A percentile compares a stretch with the other conserved stretches of the same genome.
phyloP scores from a whole-genome alignment of 345 rosid species.

The Viola odorata region DNA sequence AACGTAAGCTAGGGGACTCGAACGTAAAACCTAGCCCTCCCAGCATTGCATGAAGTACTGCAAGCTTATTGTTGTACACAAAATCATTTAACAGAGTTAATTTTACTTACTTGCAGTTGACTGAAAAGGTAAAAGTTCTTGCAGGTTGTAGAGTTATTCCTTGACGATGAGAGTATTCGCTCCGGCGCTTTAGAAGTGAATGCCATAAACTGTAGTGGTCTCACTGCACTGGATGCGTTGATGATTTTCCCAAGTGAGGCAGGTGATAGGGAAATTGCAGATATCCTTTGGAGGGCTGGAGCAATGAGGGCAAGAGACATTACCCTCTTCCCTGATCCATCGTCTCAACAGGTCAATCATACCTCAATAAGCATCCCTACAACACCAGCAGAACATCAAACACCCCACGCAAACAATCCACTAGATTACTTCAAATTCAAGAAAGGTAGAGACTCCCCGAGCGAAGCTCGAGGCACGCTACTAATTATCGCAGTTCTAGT shows the following conservation, averaged over 20 bases:
- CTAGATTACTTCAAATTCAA: conserved; percentile 53
- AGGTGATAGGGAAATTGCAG: conserved; percentile 46
- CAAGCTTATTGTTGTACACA: no score
- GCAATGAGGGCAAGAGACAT: conserved; percentile 29
- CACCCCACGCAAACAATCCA: conserved; percentile 13
- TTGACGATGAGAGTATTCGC: conserved; percentile 18
- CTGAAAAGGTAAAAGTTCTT: not conserved
- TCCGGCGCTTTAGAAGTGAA: conserved; percentile 33
- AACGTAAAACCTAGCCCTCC: no score
- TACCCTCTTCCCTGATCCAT: conserved; percentile 2
- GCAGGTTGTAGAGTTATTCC: conserved; percentile 46
- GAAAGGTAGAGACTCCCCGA: conserved; percentile 53
- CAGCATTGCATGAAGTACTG: no score
- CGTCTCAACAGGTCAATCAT: conserved; percentile 9
- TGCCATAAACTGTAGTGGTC: conserved; percentile 35
- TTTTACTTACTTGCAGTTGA: not conserved
- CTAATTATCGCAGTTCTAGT: conserved; percentile 44
- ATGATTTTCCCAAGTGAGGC: conserved; percentile 53
- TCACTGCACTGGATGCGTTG: conserved; percentile 42
- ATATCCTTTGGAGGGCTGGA: conserved; percentile 35
- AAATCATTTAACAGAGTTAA: no score
- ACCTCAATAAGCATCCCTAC: not conserved
- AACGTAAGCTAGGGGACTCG: no score
- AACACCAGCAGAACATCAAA: conserved; percentile 10
- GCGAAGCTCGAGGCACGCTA: conserved; percentile 39